These are phyloP conservation scores for Dendrothele bispora DNA, from an alignment of 768 basidiomycete species.

Conservation along the genomic window DNA sequence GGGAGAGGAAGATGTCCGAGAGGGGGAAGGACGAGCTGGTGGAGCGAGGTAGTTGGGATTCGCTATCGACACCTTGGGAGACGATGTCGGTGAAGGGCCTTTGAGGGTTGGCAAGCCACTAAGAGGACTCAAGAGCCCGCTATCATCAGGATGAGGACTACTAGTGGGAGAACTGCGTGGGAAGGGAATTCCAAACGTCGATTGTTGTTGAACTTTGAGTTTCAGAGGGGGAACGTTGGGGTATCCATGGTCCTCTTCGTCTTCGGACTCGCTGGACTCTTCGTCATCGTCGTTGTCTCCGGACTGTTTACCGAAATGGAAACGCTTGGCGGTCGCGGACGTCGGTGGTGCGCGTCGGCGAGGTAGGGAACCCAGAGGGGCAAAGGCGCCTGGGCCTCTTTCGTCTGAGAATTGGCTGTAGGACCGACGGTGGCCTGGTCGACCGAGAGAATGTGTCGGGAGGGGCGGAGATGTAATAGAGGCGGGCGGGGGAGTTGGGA, in stretches of 20 bases:
- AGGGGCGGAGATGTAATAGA: too few relatives aligned
- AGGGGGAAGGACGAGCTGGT: constrained; percentile 10
- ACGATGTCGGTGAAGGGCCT: constrained; percentile 43
- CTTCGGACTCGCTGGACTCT: constrained; percentile 15
- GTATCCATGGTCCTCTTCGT: constrained; percentile 18
- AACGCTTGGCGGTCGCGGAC: constrained; percentile 17
- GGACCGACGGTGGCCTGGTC: background rate
- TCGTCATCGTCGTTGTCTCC: constrained; percentile 37
- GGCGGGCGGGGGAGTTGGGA: too few relatives aligned
- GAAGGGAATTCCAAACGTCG: constrained; percentile 18
- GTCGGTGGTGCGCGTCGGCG: constrained; percentile 23
- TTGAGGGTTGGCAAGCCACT: constrained; percentile 21
- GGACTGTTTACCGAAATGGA: constrained; percentile 29
- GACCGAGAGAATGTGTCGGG: background rate
- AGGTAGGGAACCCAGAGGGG: constrained; percentile 46
- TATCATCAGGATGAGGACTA: constrained; percentile 9
- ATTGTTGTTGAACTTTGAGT: constrained; percentile 11
- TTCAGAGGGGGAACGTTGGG: constrained; percentile 24
- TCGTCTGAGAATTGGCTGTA: constrained; percentile 31
- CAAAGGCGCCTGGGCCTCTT: constrained; percentile 47
- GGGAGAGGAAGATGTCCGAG: constrained; percentile 36
- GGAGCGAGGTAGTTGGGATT: constrained; percentile 11
- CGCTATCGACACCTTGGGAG: constrained; percentile 23
- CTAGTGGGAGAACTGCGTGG: constrained; percentile 11
- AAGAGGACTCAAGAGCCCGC: constrained; percentile 1